These are phyloP conservation scores for Oryza coarctata DNA, from an alignment of 176 grass and related monocot species.

Conservation along the genomic window DNA sequence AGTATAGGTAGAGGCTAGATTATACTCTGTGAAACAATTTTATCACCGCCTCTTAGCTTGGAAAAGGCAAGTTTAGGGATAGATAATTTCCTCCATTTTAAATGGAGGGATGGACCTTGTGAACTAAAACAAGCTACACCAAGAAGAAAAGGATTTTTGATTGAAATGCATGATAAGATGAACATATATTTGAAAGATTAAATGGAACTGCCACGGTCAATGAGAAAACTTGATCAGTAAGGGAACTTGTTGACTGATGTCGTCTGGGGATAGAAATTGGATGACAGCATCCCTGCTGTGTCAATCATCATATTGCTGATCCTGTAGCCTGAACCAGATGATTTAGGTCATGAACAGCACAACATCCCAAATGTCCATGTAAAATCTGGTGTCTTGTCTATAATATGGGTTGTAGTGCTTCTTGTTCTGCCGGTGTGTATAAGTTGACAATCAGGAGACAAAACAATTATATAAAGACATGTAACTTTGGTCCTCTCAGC, in stretches of 20 bases:
- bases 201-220: background rate
- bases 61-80: background rate
- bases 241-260: background rate
- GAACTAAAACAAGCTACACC: background rate
- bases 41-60: background rate
- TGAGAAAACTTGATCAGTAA: background rate
- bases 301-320: background rate
- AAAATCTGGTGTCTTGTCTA: background rate
- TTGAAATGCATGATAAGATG: background rate
- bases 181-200: background rate
- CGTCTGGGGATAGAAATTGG: background rate
- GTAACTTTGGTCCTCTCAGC: background rate
- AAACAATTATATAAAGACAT: background rate
- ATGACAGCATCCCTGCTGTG: constrained; percentile 11
- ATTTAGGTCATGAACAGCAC: background rate
- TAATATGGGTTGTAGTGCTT: background rate
- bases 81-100: background rate
- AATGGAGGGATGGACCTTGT: background rate
- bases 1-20: background rate
- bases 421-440: background rate
- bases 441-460: background rate
- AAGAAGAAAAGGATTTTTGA: background rate
- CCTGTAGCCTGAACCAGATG: background rate
- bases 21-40: background rate
- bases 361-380: background rate